Evolutionary conservation across 2,329 filamentous ascomycete species (phyloP).

Genomic region (Claviceps purpurea): DNA sequence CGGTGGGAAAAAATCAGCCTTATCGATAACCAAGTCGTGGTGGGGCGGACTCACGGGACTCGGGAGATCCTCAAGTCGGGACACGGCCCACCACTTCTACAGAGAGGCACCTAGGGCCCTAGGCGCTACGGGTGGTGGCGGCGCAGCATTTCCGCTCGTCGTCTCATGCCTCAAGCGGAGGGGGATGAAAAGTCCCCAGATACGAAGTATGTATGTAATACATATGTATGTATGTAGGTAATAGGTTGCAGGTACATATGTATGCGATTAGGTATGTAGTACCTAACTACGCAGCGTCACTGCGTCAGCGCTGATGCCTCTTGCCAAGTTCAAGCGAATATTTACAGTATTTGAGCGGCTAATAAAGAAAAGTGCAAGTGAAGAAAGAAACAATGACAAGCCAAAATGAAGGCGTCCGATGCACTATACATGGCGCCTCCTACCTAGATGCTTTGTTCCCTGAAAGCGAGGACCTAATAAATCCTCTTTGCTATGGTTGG

Average conservation of each 20-base stretch:
- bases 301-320: no score
- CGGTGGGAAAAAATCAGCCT: conserved; percentile 13
- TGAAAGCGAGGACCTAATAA: neutral
- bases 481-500: neutral
- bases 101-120: neutral
- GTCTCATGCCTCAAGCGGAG: neutral
- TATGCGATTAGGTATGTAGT: no score
- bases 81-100: no score
- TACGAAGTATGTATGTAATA: no score
- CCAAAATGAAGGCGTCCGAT: neutral
- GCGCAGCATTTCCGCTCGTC: neutral
- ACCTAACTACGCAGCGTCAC: no score
- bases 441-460: neutral
- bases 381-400: neutral
- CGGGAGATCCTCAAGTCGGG: no score
- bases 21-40: conserved; percentile 17
- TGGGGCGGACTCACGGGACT: no score
- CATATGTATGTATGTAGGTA: no score
- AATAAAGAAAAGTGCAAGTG: neutral
- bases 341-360: neutral
- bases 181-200: neutral
- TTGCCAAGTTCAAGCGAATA: no score
- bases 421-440: neutral
- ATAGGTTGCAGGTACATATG: no score
- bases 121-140: neutral